Percentiles rank a stretch among this genome's conserved stretches.
Conservation (phyloP, 2,329 filamentous ascomycete species). For the Davidsoniella virescens region DNA sequence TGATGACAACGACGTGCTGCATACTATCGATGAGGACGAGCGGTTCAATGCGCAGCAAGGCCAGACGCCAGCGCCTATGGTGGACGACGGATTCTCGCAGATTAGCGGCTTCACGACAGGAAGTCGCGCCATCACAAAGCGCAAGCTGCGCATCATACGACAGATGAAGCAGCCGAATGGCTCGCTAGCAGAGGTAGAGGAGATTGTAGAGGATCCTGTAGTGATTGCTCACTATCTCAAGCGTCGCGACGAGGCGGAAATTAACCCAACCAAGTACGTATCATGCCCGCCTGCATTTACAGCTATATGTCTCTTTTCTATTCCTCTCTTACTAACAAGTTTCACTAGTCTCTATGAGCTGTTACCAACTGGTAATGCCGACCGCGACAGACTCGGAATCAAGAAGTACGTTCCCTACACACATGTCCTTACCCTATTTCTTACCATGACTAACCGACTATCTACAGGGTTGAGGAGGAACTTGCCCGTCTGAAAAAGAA, state of each 20-base stretch:
- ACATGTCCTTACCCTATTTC: not conserved
- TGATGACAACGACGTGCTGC: conserved; percentile 42
- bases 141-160: conserved; percentile 58
- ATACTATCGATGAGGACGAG: conserved; percentile 45
- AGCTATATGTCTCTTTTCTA: conserved; percentile 16
- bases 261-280: conserved; percentile 57
- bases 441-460: conserved; percentile 2
- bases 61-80: conserved; percentile 31
- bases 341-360: conserved; percentile 32
- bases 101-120: conserved; percentile 51
- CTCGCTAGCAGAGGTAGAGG: conserved; percentile 44
- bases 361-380: conserved; percentile 32
- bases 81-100: conserved; percentile 68
- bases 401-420: conserved; percentile 19
- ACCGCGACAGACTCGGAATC: conserved; percentile 34
- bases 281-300: not conserved
- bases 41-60: conserved; percentile 53
- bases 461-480: conserved; percentile 42
- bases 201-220: conserved; percentile 61
- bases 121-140: conserved; percentile 46
- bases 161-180: conserved; percentile 30
- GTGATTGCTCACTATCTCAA: conserved; percentile 84
- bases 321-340: conserved; percentile 17
- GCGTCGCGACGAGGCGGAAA: conserved; percentile 52
- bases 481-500: conserved; percentile 77